Percentiles rank a stretch among this genome's conserved stretches.
These are phyloP conservation scores for Leishmania gerbilli DNA, from an alignment of 208 protist genomes.

Conservation along the genomic window DNA sequence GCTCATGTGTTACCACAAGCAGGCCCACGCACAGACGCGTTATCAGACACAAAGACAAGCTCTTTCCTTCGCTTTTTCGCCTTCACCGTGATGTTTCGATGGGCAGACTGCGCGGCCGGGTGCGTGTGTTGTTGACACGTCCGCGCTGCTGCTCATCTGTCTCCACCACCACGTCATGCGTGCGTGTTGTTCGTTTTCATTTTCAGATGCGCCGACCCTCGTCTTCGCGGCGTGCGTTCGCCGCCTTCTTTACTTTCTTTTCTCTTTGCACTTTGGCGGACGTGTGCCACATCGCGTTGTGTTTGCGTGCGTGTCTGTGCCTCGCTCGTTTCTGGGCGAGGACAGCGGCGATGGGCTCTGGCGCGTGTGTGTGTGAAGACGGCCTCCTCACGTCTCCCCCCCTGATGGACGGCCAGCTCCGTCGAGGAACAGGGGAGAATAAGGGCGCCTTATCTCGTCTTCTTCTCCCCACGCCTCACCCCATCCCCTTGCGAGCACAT, in stretches of 20 bases:
- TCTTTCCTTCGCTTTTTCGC: not conserved
- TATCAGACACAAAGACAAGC: not conserved
- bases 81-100: not conserved
- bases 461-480: too few relatives aligned
- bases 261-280: not conserved
- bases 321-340: not conserved
- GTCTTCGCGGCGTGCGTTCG: not conserved
- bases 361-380: not conserved
- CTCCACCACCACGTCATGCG: not conserved
- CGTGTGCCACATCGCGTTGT: not conserved
- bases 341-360: not conserved
- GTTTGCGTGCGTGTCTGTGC: not conserved
- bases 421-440: not conserved
- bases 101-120: not conserved
- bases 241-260: not conserved
- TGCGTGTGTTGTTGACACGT: not conserved
- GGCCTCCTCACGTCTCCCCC: not conserved
- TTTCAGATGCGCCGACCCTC: not conserved
- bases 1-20: not conserved
- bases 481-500: not conserved
- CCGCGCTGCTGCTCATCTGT: not conserved
- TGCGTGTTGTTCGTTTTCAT: constrained; percentile 19
- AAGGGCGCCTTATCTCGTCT: not conserved
- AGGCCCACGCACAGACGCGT: not conserved
- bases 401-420: not conserved